These are phyloP conservation scores for Yamadazyma spencermartinsiae DNA, from an alignment of 1,139 yeast species.

Conservation along the genomic window DNA sequence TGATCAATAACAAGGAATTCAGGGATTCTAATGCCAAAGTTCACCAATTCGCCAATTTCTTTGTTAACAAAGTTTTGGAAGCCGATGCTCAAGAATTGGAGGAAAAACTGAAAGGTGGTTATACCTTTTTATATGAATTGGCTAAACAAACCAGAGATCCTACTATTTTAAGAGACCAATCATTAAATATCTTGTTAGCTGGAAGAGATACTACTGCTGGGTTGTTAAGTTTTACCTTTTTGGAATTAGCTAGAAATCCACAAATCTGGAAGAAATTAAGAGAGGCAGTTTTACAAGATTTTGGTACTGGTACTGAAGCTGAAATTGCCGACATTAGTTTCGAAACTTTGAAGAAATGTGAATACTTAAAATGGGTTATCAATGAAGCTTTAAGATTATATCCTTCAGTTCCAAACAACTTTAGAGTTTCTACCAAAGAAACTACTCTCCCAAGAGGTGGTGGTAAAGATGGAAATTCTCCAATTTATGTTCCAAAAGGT, in stretches of 20 bases:
- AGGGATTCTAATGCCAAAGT: constrained; percentile 26
- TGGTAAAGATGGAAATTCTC: constrained; percentile 42
- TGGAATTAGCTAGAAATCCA: constrained; percentile 44
- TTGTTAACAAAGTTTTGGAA: constrained; percentile 26
- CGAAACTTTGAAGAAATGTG: constrained; percentile 50
- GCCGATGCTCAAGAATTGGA: constrained; percentile 33
- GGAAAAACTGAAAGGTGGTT: constrained; percentile 35
- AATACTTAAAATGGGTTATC: constrained; percentile 45
- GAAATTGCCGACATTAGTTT: constrained; percentile 36
- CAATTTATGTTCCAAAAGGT: constrained; percentile 45
- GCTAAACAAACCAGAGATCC: constrained; percentile 47
- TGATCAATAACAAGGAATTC: constrained; percentile 33
- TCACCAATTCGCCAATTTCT: constrained; percentile 35
- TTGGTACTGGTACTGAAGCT: constrained; percentile 37
- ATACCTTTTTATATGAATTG: constrained; percentile 46
- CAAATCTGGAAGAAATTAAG: constrained; percentile 34
- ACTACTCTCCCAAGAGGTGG: constrained; percentile 57
- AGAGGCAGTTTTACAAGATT: constrained; percentile 29
- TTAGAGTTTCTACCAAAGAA: constrained; percentile 42
- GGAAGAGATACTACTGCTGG: constrained; percentile 53
- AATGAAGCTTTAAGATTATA: constrained; percentile 52
- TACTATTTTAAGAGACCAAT: constrained; percentile 42
- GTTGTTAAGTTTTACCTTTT: constrained; percentile 41
- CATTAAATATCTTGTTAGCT: constrained; percentile 45
- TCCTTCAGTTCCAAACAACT: constrained; percentile 54